Evolutionary conservation across 2,329 filamentous ascomycete genomes (phyloP), one percentile per base, ranked within the genome.

Genomic region (Neonectria magnoliae): DNA sequence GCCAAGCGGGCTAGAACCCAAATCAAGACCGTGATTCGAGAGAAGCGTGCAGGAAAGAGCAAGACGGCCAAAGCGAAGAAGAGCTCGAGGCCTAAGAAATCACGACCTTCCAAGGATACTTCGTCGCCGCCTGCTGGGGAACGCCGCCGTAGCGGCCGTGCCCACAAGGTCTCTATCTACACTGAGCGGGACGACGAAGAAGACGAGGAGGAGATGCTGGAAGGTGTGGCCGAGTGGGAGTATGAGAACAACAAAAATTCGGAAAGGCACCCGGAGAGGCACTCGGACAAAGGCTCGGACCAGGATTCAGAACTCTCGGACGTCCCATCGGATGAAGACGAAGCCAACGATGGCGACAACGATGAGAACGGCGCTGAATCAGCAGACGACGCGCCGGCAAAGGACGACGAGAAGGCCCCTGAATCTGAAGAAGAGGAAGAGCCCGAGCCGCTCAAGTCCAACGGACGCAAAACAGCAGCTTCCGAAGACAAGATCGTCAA

Each of bases 141-240:
- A 67, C 84, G 87, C 41, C 82, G 87, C 48, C 86, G 86, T 36
- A 89, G 87, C 70, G 82, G 86, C n/a, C 84, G 87, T 53, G 76
- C 82, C 5, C 81, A 79, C 66, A 81, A 78, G 54, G 76, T 79
- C 16, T 84, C 85, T 6, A 76, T 80, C 38, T 89, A 89, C 68
- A 81, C 83, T 22, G 87, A 89, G 74, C 83, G 86, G 33, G 85
- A 87, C 60, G 85, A 85, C 11, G 82, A 83, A 11, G 86, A 86
- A 53, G 87, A 89, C 63, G 86, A 89, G 64, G 83, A 87, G 67
- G 87, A 89, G 73, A 89, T 89, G 87, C 78, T 88, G 25, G 82
- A 87, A 51, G 87, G 87, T 2, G 87, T 89, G 5, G 85, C 86
- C 1, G 79, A 86, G 72, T 89, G 87, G 87, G 80, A 85, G 25